phyloP scores from a whole-genome alignment of 768 basidiomycete genomes.

The Tricholoma furcatifolium region DNA sequence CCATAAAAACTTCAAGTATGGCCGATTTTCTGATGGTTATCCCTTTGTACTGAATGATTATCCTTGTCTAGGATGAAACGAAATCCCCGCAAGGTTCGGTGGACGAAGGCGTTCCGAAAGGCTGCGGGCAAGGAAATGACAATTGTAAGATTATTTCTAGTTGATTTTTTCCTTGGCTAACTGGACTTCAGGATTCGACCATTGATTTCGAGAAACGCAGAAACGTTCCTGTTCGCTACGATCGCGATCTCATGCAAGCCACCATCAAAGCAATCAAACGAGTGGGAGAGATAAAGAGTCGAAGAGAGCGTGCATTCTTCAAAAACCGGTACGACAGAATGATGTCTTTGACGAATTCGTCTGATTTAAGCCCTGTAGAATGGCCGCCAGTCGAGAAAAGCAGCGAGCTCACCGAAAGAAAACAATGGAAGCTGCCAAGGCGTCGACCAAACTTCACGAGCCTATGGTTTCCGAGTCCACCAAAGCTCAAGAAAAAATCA shows the following conservation, averaged over 20 bases:
- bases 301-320: constrained; percentile 93
- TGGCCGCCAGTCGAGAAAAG: constrained; percentile 81
- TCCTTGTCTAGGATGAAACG: constrained; percentile 83
- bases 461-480: constrained; percentile 51
- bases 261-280: constrained; percentile 97
- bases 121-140: constrained; percentile 99
- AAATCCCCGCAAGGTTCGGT: constrained; percentile 96
- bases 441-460: constrained; percentile 64
- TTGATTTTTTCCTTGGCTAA: background rate
- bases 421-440: constrained; percentile 52
- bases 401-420: constrained; percentile 73
- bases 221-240: constrained; percentile 95
- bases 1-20: constrained; percentile 99
- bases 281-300: constrained; percentile 85
- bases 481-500: constrained; percentile 76
- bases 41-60: constrained; percentile 1
- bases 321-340: constrained; percentile 70
- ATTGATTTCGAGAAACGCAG: constrained; percentile 99
- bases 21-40: background rate
- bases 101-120: constrained; percentile 99
- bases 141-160: constrained; percentile 59
- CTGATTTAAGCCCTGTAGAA: constrained; percentile 43
- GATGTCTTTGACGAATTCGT: background rate
- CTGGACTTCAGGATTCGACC: constrained; percentile 76
- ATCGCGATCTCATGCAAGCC: constrained; percentile 89